Conservation (phyloP, 2,329 filamentous ascomycete species). For the Didymella glomerata region DNA sequence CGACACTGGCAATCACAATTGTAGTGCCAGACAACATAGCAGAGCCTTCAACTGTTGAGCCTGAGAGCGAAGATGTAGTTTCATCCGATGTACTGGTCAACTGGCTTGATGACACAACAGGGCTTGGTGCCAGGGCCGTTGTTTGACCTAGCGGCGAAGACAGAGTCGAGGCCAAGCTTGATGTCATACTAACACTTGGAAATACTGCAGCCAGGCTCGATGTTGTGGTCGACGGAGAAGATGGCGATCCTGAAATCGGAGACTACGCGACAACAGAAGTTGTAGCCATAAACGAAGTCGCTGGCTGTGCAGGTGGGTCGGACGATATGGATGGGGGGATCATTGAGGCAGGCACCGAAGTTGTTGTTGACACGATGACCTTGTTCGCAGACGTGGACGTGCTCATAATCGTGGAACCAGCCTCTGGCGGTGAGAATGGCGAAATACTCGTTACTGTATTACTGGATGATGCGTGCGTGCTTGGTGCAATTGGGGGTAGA, state of each 20-base stretch:
- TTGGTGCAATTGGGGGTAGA: not conserved
- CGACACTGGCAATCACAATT: not conserved
- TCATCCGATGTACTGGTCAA: not conserved
- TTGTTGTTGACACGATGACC: not conserved
- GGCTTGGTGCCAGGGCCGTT: too few relatives aligned
- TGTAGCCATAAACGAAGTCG: not conserved
- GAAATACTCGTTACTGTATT: not conserved
- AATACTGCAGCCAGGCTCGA: too few relatives aligned
- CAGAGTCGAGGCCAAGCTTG: not conserved
- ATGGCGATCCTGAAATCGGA: not conserved
- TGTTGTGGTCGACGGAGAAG: not conserved
- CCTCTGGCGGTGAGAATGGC: not conserved
- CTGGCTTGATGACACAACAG: too few relatives aligned
- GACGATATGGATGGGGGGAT: not conserved
- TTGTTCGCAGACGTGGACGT: slow-evolving; percentile 4
- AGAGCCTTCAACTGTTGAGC: not conserved
- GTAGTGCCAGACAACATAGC: not conserved
- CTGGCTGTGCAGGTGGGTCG: not conserved
- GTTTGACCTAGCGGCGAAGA: not conserved
- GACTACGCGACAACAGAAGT: not conserved
- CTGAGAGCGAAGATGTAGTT: not conserved
- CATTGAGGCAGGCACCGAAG: slow-evolving; percentile 1
- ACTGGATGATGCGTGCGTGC: not conserved
- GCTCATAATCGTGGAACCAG: not conserved
- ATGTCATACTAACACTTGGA: not conserved